Evolutionary conservation across 164 flowering plant genomes (phyloP).

Genomic region (Buxus sempervirens): DNA sequence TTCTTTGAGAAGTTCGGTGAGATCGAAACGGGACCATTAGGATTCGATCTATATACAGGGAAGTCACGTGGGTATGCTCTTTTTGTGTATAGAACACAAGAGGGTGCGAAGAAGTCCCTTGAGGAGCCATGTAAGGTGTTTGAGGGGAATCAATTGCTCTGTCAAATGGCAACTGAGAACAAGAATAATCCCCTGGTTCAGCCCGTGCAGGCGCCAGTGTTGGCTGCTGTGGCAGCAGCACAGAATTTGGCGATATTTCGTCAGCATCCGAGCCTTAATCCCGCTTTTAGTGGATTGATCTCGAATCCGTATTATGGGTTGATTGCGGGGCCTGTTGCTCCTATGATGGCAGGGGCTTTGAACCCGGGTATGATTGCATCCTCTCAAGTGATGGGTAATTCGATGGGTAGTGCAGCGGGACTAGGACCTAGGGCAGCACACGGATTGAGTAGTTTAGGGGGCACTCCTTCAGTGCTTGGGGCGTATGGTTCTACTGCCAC

Average conservation of each 20-base stretch:
- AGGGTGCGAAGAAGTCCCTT: slow-evolving; percentile 41
- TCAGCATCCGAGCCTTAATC: slow-evolving; percentile 30
- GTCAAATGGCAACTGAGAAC: slow-evolving; percentile 32
- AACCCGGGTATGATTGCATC: slow-evolving; percentile 16
- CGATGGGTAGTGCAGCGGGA: slow-evolving; percentile 5
- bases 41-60: slow-evolving; percentile 43
- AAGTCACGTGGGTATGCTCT: slow-evolving; percentile 47
- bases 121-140: slow-evolving; percentile 43
- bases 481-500: slow-evolving; percentile 19
- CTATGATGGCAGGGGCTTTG: slow-evolving; percentile 26
- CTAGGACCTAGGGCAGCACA: slow-evolving; percentile 16
- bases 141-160: slow-evolving; percentile 45
- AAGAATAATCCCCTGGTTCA: slow-evolving; percentile 15
- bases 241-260: slow-evolving; percentile 29
- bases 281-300: slow-evolving; percentile 28
- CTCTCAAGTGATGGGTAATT: slow-evolving; percentile 10
- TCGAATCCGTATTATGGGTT: slow-evolving; percentile 14
- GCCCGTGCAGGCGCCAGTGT: slow-evolving; percentile 17
- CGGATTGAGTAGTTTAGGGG: slow-evolving; percentile 22
- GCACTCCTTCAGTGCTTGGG: slow-evolving; percentile 23
- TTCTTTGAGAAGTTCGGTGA: slow-evolving; percentile 44
- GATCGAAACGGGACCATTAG: slow-evolving; percentile 49
- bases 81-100: slow-evolving; percentile 42
- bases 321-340: slow-evolving; percentile 6
- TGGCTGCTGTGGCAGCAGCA: slow-evolving; percentile 33